Evolutionary conservation across 2,329 filamentous ascomycete genomes (phyloP).

Genomic region (Colletotrichum chrysophilum): DNA sequence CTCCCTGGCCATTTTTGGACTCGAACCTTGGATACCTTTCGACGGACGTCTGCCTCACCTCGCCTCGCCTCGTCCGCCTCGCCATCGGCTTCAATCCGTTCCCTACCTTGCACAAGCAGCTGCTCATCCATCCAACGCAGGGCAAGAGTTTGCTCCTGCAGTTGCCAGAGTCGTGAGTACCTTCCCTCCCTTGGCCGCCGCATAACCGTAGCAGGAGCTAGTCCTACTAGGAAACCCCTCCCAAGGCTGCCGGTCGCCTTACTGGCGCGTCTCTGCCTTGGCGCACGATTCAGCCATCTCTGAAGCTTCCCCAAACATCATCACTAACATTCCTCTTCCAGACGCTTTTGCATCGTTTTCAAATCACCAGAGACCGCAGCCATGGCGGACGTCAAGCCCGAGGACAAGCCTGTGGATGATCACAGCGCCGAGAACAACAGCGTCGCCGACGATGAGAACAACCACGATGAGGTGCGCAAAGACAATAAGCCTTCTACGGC

Average conservation of each 20-base stretch:
- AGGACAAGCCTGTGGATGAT: slow-evolving; percentile 31
- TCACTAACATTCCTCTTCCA: not conserved
- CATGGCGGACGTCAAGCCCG: slow-evolving; percentile 33
- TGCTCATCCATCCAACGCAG: not conserved
- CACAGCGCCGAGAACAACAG: slow-evolving; percentile 34
- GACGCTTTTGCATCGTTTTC: not conserved
- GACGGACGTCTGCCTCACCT: not conserved
- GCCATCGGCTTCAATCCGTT: not conserved
- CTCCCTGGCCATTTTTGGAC: slow-evolving; percentile 10
- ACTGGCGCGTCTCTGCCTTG: slow-evolving; percentile 5
- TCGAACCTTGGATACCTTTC: not conserved
- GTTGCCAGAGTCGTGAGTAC: not conserved
- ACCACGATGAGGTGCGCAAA: slow-evolving; percentile 52
- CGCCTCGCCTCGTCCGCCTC: not conserved
- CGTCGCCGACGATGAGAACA: slow-evolving; percentile 41
- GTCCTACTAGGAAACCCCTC: not conserved
- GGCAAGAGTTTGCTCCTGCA: not conserved
- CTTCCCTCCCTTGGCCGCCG: not conserved
- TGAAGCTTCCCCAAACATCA: not conserved
- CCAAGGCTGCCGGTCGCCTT: slow-evolving; percentile 2
- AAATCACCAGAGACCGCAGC: not conserved
- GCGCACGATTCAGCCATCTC: not conserved
- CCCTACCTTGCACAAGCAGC: not conserved
- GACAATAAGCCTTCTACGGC: slow-evolving; percentile 1
- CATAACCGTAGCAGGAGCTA: not conserved